phyloP scores from a whole-genome alignment of 805 yeast species.

The Kodamaea laetipori region DNA sequence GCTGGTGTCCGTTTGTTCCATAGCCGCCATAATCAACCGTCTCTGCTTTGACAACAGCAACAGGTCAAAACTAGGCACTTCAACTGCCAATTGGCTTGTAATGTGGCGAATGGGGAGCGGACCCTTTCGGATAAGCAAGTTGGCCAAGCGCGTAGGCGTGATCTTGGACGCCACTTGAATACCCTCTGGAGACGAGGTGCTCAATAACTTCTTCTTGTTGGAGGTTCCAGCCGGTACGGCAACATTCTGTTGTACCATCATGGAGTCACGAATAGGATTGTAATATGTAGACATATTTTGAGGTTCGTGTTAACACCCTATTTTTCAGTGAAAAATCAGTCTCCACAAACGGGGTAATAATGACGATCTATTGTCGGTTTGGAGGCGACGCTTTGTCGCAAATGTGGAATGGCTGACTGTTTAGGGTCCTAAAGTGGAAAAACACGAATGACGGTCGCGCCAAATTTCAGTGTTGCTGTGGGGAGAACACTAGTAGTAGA shows the following conservation, averaged over 20 bases:
- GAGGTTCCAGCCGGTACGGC: background rate
- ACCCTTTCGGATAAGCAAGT: constrained; percentile 68
- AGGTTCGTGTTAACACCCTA: background rate
- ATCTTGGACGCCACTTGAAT: constrained; percentile 84
- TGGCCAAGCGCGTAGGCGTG: constrained; percentile 76
- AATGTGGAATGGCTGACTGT: background rate
- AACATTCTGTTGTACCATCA: background rate
- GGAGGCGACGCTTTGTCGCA: constrained; percentile 1
- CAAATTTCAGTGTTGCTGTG: no score
- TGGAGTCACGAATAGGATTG: constrained; percentile 12
- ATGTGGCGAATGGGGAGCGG: constrained; percentile 90
- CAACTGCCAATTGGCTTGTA: constrained; percentile 71
- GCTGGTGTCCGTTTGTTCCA: constrained; percentile 67
- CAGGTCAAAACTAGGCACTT: constrained; percentile 77
- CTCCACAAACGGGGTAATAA: constrained; percentile 1
- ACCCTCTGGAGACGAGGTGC: constrained; percentile 86
- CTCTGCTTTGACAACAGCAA: constrained; percentile 86
- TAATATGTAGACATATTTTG: constrained; percentile 10
- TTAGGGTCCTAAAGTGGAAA: constrained; percentile 1
- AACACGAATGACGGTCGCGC: background rate
- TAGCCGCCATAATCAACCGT: constrained; percentile 83
- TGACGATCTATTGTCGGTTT: background rate
- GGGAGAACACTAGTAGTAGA: no score
- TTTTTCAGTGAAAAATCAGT: constrained; percentile 5
- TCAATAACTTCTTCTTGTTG: constrained; percentile 35